Conservation (phyloP, 2,329 filamentous ascomycete species). For the Colletotrichum spinosum region DNA sequence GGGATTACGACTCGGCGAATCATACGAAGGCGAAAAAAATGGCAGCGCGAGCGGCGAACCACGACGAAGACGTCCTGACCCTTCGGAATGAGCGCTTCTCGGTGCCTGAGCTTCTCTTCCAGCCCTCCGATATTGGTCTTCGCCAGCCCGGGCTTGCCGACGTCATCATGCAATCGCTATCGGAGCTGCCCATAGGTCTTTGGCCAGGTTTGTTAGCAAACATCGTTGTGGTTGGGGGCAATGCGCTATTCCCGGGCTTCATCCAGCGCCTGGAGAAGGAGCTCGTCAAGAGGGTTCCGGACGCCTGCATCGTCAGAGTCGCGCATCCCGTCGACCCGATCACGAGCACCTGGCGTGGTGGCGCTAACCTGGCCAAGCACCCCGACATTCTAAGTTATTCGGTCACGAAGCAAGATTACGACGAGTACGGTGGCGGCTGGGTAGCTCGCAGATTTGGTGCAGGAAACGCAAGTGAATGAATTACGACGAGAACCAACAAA, state of each 20-base stretch:
- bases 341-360: slow-evolving; percentile 86
- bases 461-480: slow-evolving; percentile 41
- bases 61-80: slow-evolving; percentile 83
- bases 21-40: slow-evolving; percentile 64
- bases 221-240: slow-evolving; percentile 89
- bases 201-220: slow-evolving; percentile 89
- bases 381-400: slow-evolving; percentile 73
- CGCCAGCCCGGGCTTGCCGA: slow-evolving; percentile 85
- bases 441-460: slow-evolving; percentile 76
- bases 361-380: slow-evolving; percentile 80
- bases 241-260: slow-evolving; percentile 83
- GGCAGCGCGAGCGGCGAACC: slow-evolving; percentile 49
- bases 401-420: slow-evolving; percentile 91
- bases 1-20: slow-evolving; percentile 79
- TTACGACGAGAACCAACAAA: background rate
- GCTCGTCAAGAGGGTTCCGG: slow-evolving; percentile 76
- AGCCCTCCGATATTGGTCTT: slow-evolving; percentile 86
- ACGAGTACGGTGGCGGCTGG: slow-evolving; percentile 85
- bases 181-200: slow-evolving; percentile 80
- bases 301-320: slow-evolving; percentile 83
- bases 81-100: slow-evolving; percentile 92
- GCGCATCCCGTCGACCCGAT: slow-evolving; percentile 78
- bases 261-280: slow-evolving; percentile 82
- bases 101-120: slow-evolving; percentile 91
- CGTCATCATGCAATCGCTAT: slow-evolving; percentile 83